Base-by-base conservation (phyloP, 306 rosid genomes). In the Cucurbita pepo region DNA sequence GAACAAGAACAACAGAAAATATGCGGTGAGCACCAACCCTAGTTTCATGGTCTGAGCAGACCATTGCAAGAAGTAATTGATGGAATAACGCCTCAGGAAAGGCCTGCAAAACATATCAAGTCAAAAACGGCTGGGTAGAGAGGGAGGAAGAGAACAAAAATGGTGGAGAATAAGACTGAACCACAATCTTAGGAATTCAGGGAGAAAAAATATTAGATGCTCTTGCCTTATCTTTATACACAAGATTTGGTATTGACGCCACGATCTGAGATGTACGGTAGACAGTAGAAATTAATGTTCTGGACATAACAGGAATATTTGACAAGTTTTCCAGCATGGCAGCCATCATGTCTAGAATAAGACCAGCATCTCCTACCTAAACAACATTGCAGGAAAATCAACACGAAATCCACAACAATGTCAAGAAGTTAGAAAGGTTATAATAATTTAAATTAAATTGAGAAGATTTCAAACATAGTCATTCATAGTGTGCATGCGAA, bases 281-380 rank as follows among this genome's bases (percentile, higher is more conserved):
- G 50, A 82, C 86, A 60, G 83, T 74, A 53, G 86, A 79, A 36
- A 82, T 48, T 75, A 79, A 76, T 21, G 86, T 85, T 80, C 96
- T 88, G 72, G 97, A 85, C 77, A 84, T 79, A 22, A 81, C 90
- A 9, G 90, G 87, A 73, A 81, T 77, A 47, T 80, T 79, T 51
- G 97, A 86, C 76, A 91, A 85, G 78, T 89, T 91, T 80, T 94
- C 97, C 69, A 91, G 72, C 92, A 88, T 89, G 79, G 83, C 81
- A 44, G 97, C 92, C 99, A 94, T 89, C 73, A 83, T 87, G 47
- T 88, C 92, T 78, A 94, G 88, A 80, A 94, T 84, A 56, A 88
- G 92, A 64, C 91, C 91, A 8, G 92, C 90, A 79, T 91, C 97
- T 69, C 96, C 99, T 79, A 89, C 92, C 99, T 94, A 86, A 80